These are phyloP conservation scores for Microdochium paspali DNA, from an alignment of 2,329 filamentous ascomycete genomes.

Conservation along the genomic window DNA sequence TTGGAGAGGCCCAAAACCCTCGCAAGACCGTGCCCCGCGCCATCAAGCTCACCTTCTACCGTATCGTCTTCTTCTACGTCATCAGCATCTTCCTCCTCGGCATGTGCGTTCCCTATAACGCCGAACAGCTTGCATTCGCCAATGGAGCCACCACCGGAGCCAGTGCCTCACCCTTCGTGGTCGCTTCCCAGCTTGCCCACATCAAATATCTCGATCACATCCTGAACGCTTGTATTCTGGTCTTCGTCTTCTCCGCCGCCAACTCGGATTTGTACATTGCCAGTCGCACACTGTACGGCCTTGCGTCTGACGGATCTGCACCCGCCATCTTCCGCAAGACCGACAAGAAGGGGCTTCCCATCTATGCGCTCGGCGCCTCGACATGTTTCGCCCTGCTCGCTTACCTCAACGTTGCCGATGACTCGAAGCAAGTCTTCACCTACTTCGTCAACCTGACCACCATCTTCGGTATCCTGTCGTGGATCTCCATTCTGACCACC, in stretches of 20 bases:
- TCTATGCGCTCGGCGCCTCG: constrained; percentile 53
- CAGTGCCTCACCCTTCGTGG: constrained; percentile 64
- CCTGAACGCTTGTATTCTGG: constrained; percentile 63
- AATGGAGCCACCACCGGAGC: constrained; percentile 40
- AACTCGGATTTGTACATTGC: constrained; percentile 74
- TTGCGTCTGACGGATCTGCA: constrained; percentile 63
- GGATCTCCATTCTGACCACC: constrained; percentile 59
- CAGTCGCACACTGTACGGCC: constrained; percentile 62
- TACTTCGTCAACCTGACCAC: constrained; percentile 62
- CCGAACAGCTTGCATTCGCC: constrained; percentile 47
- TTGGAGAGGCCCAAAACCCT: constrained; percentile 72
- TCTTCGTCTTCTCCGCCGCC: constrained; percentile 69
- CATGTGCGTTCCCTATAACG: constrained; percentile 69
- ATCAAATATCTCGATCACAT: constrained; percentile 56
- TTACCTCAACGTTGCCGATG: constrained; percentile 54
- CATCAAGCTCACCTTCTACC: constrained; percentile 74
- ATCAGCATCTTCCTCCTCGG: constrained; percentile 65
- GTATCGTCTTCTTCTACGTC: constrained; percentile 74
- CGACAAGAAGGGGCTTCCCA: constrained; percentile 61
- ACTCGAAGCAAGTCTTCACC: constrained; percentile 46
- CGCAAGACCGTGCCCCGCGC: constrained; percentile 67
- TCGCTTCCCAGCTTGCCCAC: constrained; percentile 56
- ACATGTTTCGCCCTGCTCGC: constrained; percentile 56
- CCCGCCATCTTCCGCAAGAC: constrained; percentile 64
- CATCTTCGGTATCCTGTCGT: constrained; percentile 57